Conservation (phyloP, 768 basidiomycete species). For the Clathrus columnatus region DNA sequence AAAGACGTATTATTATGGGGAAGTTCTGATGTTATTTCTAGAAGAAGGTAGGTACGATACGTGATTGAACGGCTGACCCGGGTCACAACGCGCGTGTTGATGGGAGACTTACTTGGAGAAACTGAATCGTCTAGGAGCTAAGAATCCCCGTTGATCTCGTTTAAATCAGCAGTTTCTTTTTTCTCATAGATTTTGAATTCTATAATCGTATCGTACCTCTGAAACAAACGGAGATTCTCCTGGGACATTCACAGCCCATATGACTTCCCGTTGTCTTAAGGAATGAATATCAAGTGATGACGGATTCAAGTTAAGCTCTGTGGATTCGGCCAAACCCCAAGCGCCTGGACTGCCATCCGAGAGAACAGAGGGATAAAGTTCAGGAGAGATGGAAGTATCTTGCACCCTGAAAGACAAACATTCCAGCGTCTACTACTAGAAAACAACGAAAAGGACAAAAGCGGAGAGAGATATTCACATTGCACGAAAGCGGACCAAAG, state of each 20-base stretch:
- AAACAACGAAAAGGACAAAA: neutral
- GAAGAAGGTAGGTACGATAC: neutral
- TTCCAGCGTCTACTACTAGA: constrained; percentile 4
- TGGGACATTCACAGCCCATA: constrained; percentile 74
- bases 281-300: constrained; percentile 19
- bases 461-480: constrained; percentile 30
- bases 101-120: neutral
- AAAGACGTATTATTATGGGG: neutral
- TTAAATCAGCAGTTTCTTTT: neutral
- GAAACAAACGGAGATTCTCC: constrained; percentile 55
- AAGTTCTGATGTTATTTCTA: neutral
- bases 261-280: constrained; percentile 50
- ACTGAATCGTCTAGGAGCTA: neutral
- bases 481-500: constrained; percentile 61
- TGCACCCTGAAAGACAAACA: constrained; percentile 36
- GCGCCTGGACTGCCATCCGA: constrained; percentile 46
- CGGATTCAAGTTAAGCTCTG: neutral
- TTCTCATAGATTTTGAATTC: too few relatives aligned
- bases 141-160: neutral
- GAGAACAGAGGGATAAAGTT: constrained; percentile 54
- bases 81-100: neutral
- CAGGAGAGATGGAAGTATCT: constrained; percentile 65
- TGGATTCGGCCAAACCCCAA: constrained; percentile 54
- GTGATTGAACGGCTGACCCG: neutral
- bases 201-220: too few relatives aligned